Conservation (phyloP, 768 basidiomycete genomes). For the Multifurca ochricompacta region DNA sequence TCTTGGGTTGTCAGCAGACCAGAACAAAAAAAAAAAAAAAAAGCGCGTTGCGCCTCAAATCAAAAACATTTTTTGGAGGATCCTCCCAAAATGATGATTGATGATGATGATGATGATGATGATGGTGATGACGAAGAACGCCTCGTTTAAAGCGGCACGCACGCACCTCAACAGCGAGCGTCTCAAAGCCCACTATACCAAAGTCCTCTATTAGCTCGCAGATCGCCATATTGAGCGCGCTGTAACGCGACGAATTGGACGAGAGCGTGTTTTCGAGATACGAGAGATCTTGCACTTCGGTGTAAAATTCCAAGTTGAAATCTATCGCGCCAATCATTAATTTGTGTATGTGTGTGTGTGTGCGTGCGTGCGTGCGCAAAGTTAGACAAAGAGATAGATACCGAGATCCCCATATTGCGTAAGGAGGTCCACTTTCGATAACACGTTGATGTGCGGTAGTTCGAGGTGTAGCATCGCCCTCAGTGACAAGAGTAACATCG, state of each 20-base stretch:
- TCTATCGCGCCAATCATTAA: constrained; percentile 42
- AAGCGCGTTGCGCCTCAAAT: no score
- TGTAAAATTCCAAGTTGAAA: constrained; percentile 96
- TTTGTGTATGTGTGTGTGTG: background rate
- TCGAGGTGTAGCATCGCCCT: constrained; percentile 98
- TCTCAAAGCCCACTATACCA: constrained; percentile 90
- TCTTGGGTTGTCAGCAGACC: no score
- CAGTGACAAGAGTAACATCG: constrained; percentile 83
- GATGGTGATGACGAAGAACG: no score
- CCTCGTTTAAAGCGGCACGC: no score
- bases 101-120: no score
- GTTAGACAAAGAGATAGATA: constrained; percentile 25
- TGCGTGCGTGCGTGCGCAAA: constrained; percentile 23
- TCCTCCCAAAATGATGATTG: no score
- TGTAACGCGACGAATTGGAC: constrained; percentile 58
- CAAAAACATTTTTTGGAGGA: no score
- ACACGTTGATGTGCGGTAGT: constrained; percentile 95
- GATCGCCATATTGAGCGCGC: constrained; percentile 80
- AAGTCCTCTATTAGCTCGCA: constrained; percentile 93
- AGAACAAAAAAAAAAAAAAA: no score
- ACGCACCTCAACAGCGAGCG: constrained; percentile 86
- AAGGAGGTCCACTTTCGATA: constrained; percentile 93
- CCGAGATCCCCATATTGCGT: constrained; percentile 86
- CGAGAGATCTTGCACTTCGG: constrained; percentile 92
- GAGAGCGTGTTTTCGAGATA: constrained; percentile 74